A percentile compares a stretch with the other conserved stretches of the same genome.
Conservation (phyloP, 2,329 filamentous ascomycete genomes). For the Ophiostoma fasciatum region DNA sequence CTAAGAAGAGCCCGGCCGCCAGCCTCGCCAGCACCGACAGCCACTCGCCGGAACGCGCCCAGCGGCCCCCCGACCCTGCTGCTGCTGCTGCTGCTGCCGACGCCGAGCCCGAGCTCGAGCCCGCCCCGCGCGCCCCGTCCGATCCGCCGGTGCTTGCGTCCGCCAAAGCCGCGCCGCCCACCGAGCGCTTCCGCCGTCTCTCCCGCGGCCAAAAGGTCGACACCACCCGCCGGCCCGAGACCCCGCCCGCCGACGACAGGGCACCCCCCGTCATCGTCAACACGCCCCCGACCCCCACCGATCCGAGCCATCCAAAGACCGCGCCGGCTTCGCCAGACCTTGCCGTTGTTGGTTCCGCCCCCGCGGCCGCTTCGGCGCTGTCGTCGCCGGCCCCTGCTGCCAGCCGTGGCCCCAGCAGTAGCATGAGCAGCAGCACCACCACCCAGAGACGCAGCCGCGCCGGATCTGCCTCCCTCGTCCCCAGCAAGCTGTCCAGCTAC, state of each 20-base stretch:
- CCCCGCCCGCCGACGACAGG: conserved; percentile 31
- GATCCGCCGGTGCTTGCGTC: not conserved
- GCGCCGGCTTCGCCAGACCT: conserved; percentile 2
- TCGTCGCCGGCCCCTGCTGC: conserved; percentile 33
- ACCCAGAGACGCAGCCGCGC: conserved; percentile 45
- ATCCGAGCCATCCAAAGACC: conserved; percentile 19
- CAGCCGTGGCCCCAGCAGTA: too few relatives aligned
- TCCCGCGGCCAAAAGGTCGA: conserved; percentile 18
- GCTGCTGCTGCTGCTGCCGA: too few relatives aligned
- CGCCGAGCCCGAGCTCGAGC: too few relatives aligned
- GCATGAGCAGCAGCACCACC: conserved; percentile 61
- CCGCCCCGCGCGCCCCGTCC: not conserved
- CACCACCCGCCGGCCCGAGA: conserved; percentile 24
- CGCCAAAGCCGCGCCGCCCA: conserved; percentile 9
- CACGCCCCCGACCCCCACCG: conserved; percentile 50
- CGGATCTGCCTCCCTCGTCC: conserved; percentile 41
- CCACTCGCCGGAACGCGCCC: conserved; percentile 23
- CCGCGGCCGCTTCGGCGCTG: too few relatives aligned
- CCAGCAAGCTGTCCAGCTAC: conserved; percentile 77
- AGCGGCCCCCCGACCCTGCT: too few relatives aligned
- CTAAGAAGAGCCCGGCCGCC: conserved; percentile 32
- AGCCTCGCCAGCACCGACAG: conserved; percentile 24
- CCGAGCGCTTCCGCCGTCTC: conserved; percentile 15
- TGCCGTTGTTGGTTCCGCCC: too few relatives aligned
- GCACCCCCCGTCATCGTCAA: conserved; percentile 44